Evolutionary conservation across 2,329 filamentous ascomycete genomes (phyloP).

Genomic region (Aspergillus piperis): DNA sequence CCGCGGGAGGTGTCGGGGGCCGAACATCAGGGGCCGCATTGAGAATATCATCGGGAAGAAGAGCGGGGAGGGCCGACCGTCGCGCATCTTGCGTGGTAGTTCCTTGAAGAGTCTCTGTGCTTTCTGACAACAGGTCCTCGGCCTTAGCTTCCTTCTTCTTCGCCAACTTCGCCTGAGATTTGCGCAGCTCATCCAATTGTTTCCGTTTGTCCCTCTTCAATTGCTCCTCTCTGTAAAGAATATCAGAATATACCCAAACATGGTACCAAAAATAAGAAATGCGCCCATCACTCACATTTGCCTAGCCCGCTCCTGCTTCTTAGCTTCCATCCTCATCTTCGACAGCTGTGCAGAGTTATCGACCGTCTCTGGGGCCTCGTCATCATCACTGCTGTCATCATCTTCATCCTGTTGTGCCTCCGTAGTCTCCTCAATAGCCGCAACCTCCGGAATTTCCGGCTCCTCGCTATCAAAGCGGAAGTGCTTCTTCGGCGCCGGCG

Average conservation of each 20-base stretch:
- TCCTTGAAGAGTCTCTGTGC: slow-evolving; percentile 44
- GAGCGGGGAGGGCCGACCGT: slow-evolving; percentile 47
- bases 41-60: slow-evolving; percentile 55
- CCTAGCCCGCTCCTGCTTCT: slow-evolving; percentile 39
- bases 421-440: slow-evolving; percentile 21
- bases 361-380: slow-evolving; percentile 46
- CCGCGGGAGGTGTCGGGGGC: slow-evolving; percentile 48
- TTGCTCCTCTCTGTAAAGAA: slow-evolving; percentile 38
- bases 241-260: slow-evolving; percentile 22
- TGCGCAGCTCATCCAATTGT: slow-evolving; percentile 42
- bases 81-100: slow-evolving; percentile 39
- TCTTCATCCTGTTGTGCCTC: slow-evolving; percentile 26
- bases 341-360: slow-evolving; percentile 43
- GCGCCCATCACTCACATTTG: slow-evolving; percentile 36
- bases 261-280: not conserved
- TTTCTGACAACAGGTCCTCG: slow-evolving; percentile 44
- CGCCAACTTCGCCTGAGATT: slow-evolving; percentile 39
- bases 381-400: slow-evolving; percentile 39
- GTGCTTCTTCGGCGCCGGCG: slow-evolving; percentile 29
- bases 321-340: slow-evolving; percentile 41
- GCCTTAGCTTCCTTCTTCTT: slow-evolving; percentile 32
- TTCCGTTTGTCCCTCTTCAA: slow-evolving; percentile 43
- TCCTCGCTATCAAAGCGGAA: slow-evolving; percentile 48
- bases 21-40: slow-evolving; percentile 48
- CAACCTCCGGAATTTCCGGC: slow-evolving; percentile 27